Evolutionary conservation across 2,329 filamentous ascomycete genomes (phyloP), one percentile per base, ranked within the genome.

Genomic region (Fusarium mangiferae): DNA sequence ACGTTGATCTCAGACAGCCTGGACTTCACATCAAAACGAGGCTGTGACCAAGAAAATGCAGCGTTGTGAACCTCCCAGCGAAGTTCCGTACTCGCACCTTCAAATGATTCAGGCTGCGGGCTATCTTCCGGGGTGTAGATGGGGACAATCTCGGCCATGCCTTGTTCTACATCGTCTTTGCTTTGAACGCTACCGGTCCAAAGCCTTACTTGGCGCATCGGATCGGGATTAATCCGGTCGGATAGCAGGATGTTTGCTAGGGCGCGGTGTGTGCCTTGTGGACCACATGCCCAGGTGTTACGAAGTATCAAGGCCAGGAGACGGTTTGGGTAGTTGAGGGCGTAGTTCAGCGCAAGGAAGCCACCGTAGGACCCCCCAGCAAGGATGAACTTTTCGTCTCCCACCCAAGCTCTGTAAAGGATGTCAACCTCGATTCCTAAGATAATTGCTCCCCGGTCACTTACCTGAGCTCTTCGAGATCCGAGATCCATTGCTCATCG

Each of bases 1-100:
- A 35, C 11, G 0, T 62, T 46, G 5, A 69, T 68, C 39, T 69
- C 64, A 3, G 3, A 5, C 7, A 69, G 6, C 17, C 44, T 56
- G 2, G 13, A 22, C 4, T 56, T 58, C 7, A 62, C 64, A n/a
- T 69, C 66, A 7, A 69, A 69, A 5, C 49, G 49, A 42, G 66
- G 66, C 14, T 69, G 66, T 12, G 49, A 41, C 44, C 46, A 41
- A 0, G 66, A 68, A 14, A 69, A 68, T 0, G 64, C 64, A 14
- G 66, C 44, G 22, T 69, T 69, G 35, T 69, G 66, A 14, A 69
- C 56, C 12, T 68, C 35, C 56, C 66, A 68, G 15, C 33, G 64
- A 26, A 68, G 56, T 7, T 56, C 24, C 7, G 35, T 5, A 26
- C 9, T 5, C 7, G 42, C 33, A 1, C 55, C 65, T 3, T 68